Conservation (phyloP, 495 filamentous ascomycete species). For the Ramalina intermedia region DNA sequence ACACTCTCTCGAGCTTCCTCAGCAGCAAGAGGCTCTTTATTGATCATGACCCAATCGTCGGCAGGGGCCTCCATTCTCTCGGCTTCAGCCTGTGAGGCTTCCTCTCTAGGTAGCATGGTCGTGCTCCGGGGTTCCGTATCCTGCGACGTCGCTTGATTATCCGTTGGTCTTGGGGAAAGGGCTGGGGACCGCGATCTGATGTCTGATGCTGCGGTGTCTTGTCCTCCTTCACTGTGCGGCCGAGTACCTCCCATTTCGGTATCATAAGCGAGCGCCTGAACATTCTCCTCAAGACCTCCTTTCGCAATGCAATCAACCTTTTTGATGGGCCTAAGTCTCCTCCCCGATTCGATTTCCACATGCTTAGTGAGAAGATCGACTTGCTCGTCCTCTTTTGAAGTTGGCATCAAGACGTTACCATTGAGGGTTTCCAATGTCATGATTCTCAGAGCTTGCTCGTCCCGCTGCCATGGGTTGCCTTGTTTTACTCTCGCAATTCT, state of each 20-base stretch:
- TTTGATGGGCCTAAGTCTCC: constrained; percentile 40
- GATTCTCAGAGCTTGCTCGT: constrained; percentile 41
- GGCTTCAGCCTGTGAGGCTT: background rate
- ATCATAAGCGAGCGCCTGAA: constrained; percentile 17
- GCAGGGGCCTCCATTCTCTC: constrained; percentile 22
- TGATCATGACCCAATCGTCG: constrained; percentile 49
- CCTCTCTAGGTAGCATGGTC: too few species aligned
- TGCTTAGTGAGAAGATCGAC: constrained; percentile 47
- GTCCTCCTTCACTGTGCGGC: background rate
- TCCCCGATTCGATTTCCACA: constrained; percentile 41
- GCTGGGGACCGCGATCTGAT: background rate
- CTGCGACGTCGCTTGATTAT: background rate
- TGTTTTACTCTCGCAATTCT: constrained; percentile 59
- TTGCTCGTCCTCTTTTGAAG: background rate
- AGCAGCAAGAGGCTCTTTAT: constrained; percentile 24
- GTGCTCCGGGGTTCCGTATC: background rate
- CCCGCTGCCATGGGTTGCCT: constrained; percentile 45
- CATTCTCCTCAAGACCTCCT: constrained; percentile 53
- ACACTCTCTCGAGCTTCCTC: constrained; percentile 1
- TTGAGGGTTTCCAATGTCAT: constrained; percentile 7
- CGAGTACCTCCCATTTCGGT: constrained; percentile 7
- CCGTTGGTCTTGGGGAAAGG: too few species aligned
- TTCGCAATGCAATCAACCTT: constrained; percentile 54
- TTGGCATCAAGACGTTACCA: background rate
- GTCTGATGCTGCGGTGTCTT: background rate